Evolutionary conservation across 495 filamentous ascomycete species (phyloP).

Genomic region (Poronia punctata): DNA sequence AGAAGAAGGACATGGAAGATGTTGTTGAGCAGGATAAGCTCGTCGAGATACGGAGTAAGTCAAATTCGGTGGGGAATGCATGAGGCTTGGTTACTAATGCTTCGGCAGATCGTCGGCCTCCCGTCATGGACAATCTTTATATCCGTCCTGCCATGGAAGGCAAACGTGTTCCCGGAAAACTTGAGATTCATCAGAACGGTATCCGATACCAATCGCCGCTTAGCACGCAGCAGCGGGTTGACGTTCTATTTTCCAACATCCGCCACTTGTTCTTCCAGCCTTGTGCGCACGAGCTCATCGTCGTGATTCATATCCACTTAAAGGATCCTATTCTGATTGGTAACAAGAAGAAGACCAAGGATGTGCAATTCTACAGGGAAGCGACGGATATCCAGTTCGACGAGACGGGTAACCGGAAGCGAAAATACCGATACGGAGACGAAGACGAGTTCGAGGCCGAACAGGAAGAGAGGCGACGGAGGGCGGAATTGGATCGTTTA

Average conservation of each 20-base stretch:
- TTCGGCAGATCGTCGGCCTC: conserved; percentile 69
- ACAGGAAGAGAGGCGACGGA: conserved; percentile 87
- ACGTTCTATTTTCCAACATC: conserved; percentile 96
- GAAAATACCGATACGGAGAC: conserved; percentile 96
- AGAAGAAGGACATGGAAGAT: conserved; percentile 99
- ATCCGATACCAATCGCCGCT: conserved; percentile 89
- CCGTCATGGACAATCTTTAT: conserved; percentile 81
- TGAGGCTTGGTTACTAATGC: conserved; percentile 24
- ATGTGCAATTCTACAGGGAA: conserved; percentile 97
- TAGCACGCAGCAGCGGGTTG: conserved; percentile 71
- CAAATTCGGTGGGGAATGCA: background rate
- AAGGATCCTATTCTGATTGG: conserved; percentile 98
- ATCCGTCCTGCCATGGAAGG: conserved; percentile 91
- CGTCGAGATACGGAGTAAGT: conserved; percentile 77
- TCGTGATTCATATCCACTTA: conserved; percentile 95
- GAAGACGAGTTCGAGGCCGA: conserved; percentile 99
- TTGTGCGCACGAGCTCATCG: conserved; percentile 89
- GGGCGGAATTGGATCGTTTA: conserved; percentile 85
- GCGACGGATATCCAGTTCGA: conserved; percentile 98
- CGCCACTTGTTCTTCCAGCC: conserved; percentile 99
- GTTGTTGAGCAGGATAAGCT: conserved; percentile 99
- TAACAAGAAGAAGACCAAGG: conserved; percentile 93
- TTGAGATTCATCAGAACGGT: conserved; percentile 98
- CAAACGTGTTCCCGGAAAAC: conserved; percentile 88
- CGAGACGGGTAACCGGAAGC: conserved; percentile 95